phyloP scores from a whole-genome alignment of 768 basidiomycete genomes.

The Russula abietina region DNA sequence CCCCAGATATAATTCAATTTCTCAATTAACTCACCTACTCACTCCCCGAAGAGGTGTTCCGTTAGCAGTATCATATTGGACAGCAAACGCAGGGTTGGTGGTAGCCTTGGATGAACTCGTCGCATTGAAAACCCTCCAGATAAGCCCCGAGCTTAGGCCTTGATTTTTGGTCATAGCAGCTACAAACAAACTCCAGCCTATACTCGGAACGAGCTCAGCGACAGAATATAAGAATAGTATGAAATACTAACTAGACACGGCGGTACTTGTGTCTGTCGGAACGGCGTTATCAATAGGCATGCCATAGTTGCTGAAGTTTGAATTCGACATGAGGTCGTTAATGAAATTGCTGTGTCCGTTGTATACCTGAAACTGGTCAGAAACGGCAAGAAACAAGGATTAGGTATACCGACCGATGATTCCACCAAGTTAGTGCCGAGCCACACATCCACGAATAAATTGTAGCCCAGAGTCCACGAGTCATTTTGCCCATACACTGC shows the following conservation, averaged over 20 bases:
- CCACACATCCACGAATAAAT: conserved; percentile 56
- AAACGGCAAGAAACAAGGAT: not conserved
- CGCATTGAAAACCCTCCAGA: conserved; percentile 4
- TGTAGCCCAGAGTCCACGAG: conserved; percentile 59
- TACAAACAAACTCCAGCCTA: conserved; percentile 17
- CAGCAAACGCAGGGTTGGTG: conserved; percentile 4
- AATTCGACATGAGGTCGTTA: not conserved
- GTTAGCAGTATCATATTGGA: not conserved
- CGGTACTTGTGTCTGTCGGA: not conserved
- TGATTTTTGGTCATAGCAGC: conserved; percentile 13
- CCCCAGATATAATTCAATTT: too few relatives aligned
- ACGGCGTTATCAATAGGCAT: conserved; percentile 10
- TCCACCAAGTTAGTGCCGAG: conserved; percentile 48
- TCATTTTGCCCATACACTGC: conserved; percentile 6
- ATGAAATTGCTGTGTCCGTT: conserved; percentile 12
- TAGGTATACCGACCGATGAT: conserved; percentile 13
- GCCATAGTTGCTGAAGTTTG: conserved; percentile 3
- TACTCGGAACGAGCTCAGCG: not conserved
- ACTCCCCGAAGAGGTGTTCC: conserved; percentile 1
- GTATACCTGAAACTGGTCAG: conserved; percentile 14
- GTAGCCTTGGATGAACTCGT: not conserved
- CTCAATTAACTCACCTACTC: conserved; percentile 11
- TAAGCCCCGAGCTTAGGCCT: conserved; percentile 3
- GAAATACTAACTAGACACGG: conserved; percentile 1
- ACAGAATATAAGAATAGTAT: not conserved